Percentiles rank a stretch among this genome's conserved stretches.
These are phyloP conservation scores for Chlorociboria aeruginascens DNA, from an alignment of 495 filamentous ascomycete species.

Conservation along the genomic window DNA sequence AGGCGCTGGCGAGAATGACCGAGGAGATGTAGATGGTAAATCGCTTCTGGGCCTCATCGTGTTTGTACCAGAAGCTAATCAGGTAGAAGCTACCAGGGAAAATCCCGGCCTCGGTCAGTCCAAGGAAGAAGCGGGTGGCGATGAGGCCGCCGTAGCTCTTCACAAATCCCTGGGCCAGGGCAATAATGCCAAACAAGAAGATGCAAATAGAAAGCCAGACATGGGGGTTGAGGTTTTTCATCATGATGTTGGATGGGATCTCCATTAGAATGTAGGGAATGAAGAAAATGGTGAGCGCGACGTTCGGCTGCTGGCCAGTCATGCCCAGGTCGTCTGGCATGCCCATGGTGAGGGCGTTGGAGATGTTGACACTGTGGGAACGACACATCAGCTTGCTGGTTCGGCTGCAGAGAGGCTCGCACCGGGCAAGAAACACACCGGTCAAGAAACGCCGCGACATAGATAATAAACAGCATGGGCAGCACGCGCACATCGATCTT, in stretches of 20 bases:
- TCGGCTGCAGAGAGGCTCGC: too few relatives aligned
- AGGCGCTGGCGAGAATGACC: slow-evolving; percentile 41
- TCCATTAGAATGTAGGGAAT: slow-evolving; percentile 49
- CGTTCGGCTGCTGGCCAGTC: slow-evolving; percentile 46
- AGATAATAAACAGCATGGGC: too few relatives aligned
- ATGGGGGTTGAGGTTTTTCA: slow-evolving; percentile 50
- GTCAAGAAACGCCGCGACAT: too few relatives aligned
- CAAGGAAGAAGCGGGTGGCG: slow-evolving; percentile 46
- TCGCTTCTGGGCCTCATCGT: slow-evolving; percentile 44
- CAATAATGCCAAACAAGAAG: slow-evolving; percentile 35
- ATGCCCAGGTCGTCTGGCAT: slow-evolving; percentile 21
- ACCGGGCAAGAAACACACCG: too few relatives aligned
- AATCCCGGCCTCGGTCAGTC: slow-evolving; percentile 50
- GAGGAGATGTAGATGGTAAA: slow-evolving; percentile 44
- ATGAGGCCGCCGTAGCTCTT: slow-evolving; percentile 42
- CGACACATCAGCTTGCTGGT: not conserved
- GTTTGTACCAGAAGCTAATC: slow-evolving; percentile 51
- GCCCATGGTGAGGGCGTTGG: not conserved
- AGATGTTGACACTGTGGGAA: too few relatives aligned
- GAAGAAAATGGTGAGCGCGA: slow-evolving; percentile 47
- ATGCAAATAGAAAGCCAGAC: slow-evolving; percentile 46
- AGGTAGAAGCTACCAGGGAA: slow-evolving; percentile 49
- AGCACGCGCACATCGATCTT: too few relatives aligned
- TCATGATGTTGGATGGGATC: slow-evolving; percentile 50
- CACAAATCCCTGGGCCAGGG: slow-evolving; percentile 47